phyloP scores from a whole-genome alignment of 176 grass and related monocot genomes.

The Cenchrus fungigraminus region DNA sequence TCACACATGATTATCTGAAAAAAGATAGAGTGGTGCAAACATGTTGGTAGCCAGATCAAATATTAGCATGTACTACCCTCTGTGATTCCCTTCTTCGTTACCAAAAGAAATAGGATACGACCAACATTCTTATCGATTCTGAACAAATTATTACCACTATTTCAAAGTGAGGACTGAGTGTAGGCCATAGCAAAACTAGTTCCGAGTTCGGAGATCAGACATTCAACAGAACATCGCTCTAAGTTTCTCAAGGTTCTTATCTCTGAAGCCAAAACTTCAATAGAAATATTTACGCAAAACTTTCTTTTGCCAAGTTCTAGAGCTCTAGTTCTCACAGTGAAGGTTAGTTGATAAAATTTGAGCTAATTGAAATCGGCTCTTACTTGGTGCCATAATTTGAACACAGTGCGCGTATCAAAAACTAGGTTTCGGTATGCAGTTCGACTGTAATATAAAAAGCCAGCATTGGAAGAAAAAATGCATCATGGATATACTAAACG shows the following conservation, averaged over 20 bases:
- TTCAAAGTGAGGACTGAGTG: background rate
- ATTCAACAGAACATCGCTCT: background rate
- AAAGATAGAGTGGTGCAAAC: background rate
- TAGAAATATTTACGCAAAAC: slow-evolving; percentile 8
- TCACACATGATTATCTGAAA: background rate
- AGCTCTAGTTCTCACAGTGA: background rate
- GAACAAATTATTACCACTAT: background rate
- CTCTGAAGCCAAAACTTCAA: background rate
- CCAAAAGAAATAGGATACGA: background rate
- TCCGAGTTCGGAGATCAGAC: background rate
- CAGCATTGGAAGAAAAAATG: background rate
- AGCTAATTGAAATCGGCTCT: background rate
- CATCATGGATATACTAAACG: background rate
- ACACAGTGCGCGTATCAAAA: background rate
- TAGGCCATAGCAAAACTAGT: background rate
- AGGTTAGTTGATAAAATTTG: background rate
- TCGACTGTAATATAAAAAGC: background rate
- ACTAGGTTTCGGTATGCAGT: background rate
- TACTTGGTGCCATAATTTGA: background rate
- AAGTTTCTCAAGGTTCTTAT: background rate
- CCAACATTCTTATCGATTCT: background rate
- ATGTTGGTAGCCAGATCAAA: background rate
- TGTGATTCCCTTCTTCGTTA: background rate
- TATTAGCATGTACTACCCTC: background rate
- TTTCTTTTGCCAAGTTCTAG: slow-evolving; percentile 5